Conservation (phyloP, 805 yeast genomes). For the Saccharomycopsis capsularis region DNA sequence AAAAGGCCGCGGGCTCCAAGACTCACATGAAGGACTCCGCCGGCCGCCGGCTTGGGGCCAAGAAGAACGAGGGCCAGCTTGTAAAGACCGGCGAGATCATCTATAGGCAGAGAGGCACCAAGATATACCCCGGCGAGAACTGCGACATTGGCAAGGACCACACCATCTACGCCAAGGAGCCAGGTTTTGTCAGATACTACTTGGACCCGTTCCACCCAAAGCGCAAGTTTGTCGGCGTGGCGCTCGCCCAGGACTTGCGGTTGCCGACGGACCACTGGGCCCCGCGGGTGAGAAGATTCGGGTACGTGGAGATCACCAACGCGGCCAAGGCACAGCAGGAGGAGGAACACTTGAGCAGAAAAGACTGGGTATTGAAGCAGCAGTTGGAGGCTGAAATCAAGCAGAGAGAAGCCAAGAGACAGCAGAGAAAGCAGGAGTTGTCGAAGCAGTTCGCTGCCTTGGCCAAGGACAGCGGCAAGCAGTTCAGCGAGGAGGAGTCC, state of each 20-base stretch:
- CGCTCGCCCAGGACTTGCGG: constrained; percentile 52
- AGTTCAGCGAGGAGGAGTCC: constrained; percentile 26
- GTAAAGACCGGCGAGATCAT: constrained; percentile 83
- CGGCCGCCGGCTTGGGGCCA: constrained; percentile 90
- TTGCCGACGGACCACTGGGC: constrained; percentile 87
- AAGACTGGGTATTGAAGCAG: constrained; percentile 53
- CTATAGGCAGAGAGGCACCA: constrained; percentile 92
- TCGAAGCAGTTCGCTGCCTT: constrained; percentile 28
- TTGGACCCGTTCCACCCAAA: constrained; percentile 94
- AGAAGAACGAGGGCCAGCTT: constrained; percentile 65
- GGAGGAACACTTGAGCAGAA: constrained; percentile 55
- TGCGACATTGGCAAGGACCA: constrained; percentile 88
- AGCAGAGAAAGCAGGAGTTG: constrained; percentile 28
- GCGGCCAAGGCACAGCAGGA: constrained; percentile 48
- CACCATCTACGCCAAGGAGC: constrained; percentile 84
- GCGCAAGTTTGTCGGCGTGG: constrained; percentile 85
- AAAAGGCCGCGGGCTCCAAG: constrained; percentile 91
- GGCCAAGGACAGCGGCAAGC: constrained; percentile 22
- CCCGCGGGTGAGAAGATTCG: constrained; percentile 84
- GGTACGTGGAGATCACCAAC: constrained; percentile 50
- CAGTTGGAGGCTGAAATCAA: constrained; percentile 37
- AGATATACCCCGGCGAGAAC: constrained; percentile 90
- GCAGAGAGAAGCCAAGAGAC: constrained; percentile 37
- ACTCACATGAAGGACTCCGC: constrained; percentile 91
- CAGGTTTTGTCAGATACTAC: constrained; percentile 88